These are phyloP conservation scores for Ormosia emarginata DNA, from an alignment of 306 rosid species.

Conservation along the genomic window DNA sequence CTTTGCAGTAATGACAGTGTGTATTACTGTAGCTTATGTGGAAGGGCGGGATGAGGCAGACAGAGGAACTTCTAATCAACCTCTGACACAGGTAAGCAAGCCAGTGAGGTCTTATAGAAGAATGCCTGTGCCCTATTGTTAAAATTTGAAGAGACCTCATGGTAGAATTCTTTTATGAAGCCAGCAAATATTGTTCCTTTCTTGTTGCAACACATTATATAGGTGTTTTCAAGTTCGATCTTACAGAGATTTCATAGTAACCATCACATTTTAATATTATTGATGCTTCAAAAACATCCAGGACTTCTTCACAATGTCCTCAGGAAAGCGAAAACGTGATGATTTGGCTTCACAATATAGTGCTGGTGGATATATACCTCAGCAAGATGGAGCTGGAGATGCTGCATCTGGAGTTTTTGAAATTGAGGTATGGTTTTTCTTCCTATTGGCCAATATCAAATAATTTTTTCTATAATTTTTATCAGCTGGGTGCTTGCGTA, in stretches of 20 bases:
- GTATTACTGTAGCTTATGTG: conserved; percentile 74
- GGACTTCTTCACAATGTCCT: conserved; percentile 68
- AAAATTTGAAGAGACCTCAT: conserved; percentile 20
- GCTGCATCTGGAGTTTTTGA: conserved; percentile 50
- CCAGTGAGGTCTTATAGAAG: conserved; percentile 15
- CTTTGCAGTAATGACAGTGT: conserved; percentile 31
- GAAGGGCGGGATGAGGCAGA: conserved; percentile 96
- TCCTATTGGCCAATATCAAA: not conserved
- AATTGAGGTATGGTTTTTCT: conserved; percentile 60
- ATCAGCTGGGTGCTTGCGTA: not conserved
- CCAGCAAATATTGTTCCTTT: conserved; percentile 7
- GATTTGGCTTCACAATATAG: conserved; percentile 75
- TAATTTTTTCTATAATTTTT: not conserved
- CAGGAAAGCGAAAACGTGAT: conserved; percentile 95
- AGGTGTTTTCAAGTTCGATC: not conserved
- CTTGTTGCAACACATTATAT: not conserved
- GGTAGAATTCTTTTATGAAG: conserved; percentile 21
- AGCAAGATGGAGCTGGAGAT: conserved; percentile 99
- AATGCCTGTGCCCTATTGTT: conserved; percentile 22
- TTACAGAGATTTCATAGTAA: not conserved
- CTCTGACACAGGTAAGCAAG: conserved; percentile 71
- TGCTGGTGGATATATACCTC: conserved; percentile 80
- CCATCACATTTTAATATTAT: conserved; percentile 17
- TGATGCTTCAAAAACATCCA: conserved; percentile 37
- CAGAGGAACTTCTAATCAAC: conserved; percentile 74